phyloP scores from a whole-genome alignment of 129 eudicot genomes.

The Solidago caesia region DNA sequence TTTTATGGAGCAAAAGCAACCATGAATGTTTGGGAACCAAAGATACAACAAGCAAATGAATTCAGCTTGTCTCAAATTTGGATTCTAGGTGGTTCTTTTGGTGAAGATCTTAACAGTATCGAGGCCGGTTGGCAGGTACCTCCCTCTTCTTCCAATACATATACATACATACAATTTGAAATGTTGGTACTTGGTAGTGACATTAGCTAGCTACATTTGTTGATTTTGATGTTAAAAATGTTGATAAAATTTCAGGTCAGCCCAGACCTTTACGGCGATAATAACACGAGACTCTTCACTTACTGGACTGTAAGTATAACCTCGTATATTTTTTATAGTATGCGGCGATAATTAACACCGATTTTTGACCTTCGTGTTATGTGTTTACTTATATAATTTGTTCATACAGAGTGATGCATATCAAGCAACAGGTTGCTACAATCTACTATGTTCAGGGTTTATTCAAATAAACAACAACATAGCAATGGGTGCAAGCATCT shows the following conservation, averaged over 20 bases:
- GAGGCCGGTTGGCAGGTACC: constrained; percentile 99
- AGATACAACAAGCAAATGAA: constrained; percentile 82
- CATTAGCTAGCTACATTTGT: constrained; percentile 1
- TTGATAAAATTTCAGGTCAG: constrained; percentile 56
- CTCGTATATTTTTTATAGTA: not conserved
- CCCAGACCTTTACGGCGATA: constrained; percentile 87
- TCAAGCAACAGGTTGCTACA: constrained; percentile 96
- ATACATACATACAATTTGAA: not conserved
- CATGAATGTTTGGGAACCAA: constrained; percentile 96
- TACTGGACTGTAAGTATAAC: constrained; percentile 63
- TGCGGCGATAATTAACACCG: not conserved
- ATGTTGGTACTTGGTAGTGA: not conserved
- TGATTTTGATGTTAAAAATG: constrained; percentile 25
- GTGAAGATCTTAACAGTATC: constrained; percentile 93
- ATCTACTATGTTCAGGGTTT: constrained; percentile 85
- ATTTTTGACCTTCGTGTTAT: not conserved
- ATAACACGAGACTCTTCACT: constrained; percentile 79
- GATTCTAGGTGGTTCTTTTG: constrained; percentile 93
- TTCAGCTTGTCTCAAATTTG: constrained; percentile 88
- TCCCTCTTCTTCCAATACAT: not conserved
- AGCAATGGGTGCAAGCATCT: constrained; percentile 98
- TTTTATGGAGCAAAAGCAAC: constrained; percentile 91
- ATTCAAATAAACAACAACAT: constrained; percentile 81
- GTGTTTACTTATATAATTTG: not conserved
- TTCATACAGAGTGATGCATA: constrained; percentile 82